A percentile compares a stretch with the other conserved stretches of the same genome.
phyloP scores from a whole-genome alignment of 2,329 filamentous ascomycete species.

The Remersonia thermophila region DNA sequence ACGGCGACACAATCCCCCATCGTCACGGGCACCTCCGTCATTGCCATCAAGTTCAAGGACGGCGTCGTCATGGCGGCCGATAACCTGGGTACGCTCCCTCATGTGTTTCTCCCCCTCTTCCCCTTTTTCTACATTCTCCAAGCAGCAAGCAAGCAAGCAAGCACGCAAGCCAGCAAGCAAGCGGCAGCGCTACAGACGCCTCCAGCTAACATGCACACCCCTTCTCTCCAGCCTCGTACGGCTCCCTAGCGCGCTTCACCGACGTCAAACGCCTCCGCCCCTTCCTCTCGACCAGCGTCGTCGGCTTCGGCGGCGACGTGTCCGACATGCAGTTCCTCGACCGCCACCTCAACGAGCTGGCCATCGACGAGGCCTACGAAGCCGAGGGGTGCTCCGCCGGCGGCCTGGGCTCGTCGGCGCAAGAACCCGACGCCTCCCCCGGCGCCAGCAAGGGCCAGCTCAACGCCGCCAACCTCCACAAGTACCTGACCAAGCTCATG shows the following conservation, averaged over 20 bases:
- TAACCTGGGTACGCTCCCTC: constrained; percentile 61
- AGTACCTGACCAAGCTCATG: constrained; percentile 89
- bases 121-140: constrained; percentile 1
- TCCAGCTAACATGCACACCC: too few relatives aligned
- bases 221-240: constrained; percentile 74
- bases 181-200: too few relatives aligned
- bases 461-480: constrained; percentile 89
- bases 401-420: too few relatives aligned
- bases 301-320: constrained; percentile 94
- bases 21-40: constrained; percentile 90
- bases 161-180: too few relatives aligned
- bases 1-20: constrained; percentile 85
- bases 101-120: too few relatives aligned
- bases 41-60: constrained; percentile 90
- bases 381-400: constrained; percentile 23
- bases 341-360: constrained; percentile 75
- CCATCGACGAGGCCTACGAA: constrained; percentile 80
- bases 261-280: constrained; percentile 89
- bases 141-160: not conserved
- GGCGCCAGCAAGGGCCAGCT: constrained; percentile 42
- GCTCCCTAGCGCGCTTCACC: constrained; percentile 90
- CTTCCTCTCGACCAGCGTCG: constrained; percentile 71
- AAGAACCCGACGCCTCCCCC: too few relatives aligned
- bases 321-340: constrained; percentile 99
- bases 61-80: constrained; percentile 95